phyloP scores from a whole-genome alignment of 208 protist genomes.

The Leishmania guyanensis region DNA sequence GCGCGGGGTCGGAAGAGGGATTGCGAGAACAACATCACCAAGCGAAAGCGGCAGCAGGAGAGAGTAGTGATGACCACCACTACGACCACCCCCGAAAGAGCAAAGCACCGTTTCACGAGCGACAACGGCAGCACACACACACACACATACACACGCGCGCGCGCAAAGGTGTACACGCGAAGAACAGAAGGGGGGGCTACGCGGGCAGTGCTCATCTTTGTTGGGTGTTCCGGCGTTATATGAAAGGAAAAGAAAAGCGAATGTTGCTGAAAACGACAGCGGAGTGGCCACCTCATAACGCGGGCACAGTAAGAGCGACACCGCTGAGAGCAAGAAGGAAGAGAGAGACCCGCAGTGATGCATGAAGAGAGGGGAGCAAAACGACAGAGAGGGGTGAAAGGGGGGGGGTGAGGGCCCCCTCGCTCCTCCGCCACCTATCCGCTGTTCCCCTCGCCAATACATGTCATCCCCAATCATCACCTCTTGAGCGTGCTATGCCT shows the following conservation, averaged over 20 bases:
- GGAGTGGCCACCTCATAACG: not conserved
- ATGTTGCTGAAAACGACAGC: not conserved
- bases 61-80: not conserved
- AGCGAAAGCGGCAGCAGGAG: not conserved
- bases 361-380: not conserved
- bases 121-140: not conserved
- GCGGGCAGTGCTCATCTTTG: too few relatives aligned
- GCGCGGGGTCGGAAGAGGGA: not conserved
- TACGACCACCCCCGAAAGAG: not conserved
- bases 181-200: not conserved
- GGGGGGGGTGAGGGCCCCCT: not conserved
- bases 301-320: not conserved
- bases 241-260: too few relatives aligned
- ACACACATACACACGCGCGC: not conserved
- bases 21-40: not conserved
- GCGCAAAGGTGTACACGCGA: not conserved
- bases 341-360: not conserved
- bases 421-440: not conserved
- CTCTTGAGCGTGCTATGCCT: not conserved
- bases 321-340: not conserved
- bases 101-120: not conserved
- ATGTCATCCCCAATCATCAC: not conserved
- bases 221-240: too few relatives aligned
- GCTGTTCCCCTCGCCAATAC: not conserved
- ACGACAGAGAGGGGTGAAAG: constrained; percentile 3